These are phyloP conservation scores for Diaporthe nobilis DNA, from an alignment of 2,329 filamentous ascomycete species.

Conservation along the genomic window DNA sequence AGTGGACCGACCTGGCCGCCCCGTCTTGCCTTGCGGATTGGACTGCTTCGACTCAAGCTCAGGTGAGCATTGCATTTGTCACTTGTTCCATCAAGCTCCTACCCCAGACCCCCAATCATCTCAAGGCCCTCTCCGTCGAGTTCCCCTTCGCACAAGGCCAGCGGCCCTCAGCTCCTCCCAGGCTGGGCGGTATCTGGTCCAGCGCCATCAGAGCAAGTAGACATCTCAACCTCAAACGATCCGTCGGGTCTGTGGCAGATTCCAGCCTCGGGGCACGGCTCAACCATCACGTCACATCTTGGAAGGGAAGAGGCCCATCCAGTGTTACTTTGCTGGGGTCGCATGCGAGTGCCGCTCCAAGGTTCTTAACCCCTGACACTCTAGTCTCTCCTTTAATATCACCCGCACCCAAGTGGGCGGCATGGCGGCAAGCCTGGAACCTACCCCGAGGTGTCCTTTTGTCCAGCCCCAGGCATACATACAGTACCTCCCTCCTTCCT, in stretches of 20 bases:
- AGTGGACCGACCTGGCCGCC: slow-evolving; percentile 3
- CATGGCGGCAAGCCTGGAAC: slow-evolving; percentile 40
- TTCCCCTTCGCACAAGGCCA: neutral
- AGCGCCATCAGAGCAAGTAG: neutral
- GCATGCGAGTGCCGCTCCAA: slow-evolving; percentile 40
- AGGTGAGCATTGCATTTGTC: slow-evolving; percentile 22
- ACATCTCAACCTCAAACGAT: slow-evolving; percentile 18
- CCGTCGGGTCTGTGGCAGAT: slow-evolving; percentile 28
- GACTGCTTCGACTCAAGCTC: slow-evolving; percentile 5
- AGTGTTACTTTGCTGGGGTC: slow-evolving; percentile 33
- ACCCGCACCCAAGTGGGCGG: slow-evolving; percentile 39
- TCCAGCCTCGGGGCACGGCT: slow-evolving; percentile 16
- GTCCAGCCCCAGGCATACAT: slow-evolving; percentile 28
- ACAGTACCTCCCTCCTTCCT: slow-evolving; percentile 13
- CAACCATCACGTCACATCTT: slow-evolving; percentile 29
- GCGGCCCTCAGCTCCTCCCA: neutral
- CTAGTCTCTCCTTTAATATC: slow-evolving; percentile 41
- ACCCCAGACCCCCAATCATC: neutral
- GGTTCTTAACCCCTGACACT: slow-evolving; percentile 39
- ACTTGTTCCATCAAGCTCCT: neutral
- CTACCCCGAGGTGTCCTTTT: slow-evolving; percentile 33
- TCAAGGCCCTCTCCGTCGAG: neutral
- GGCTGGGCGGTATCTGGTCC: neutral
- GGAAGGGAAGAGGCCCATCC: slow-evolving; percentile 27
- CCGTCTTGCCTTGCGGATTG: neutral